Base-by-base conservation (phyloP, 78 protist species). In the slime mould (Dictyostelium discoideum) region DNA sequence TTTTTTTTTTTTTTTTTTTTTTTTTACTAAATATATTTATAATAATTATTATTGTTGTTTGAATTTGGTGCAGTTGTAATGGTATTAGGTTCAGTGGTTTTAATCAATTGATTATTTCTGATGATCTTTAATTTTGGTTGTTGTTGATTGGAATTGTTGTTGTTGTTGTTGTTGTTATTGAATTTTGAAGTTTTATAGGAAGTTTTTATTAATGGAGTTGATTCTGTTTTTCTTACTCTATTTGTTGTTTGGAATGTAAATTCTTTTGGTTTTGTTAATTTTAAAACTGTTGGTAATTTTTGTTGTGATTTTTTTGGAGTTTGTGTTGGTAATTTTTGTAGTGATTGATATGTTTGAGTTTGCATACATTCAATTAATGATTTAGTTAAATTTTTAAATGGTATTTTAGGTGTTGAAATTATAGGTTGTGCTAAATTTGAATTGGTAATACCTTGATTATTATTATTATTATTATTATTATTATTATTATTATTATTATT, bases 361-460 rank as follows among this genome's bases (percentile, higher is more conserved):
- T 72, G 79, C 20, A 72, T 11, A 72, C 79, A 72, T 72, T 72
- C 39, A 72, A 72, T 72, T 72, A 72, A 72, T 29, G 79, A 72
- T 4, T 72, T 72, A 11, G 79, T 32, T 72, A 72, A 29, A 72
- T 18, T 29, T 72, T 72, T 72, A 3, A 32, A 72, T 13, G 79
- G 79, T 32, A 29, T 24, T 72, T 72, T 24, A 11, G 79, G 44
- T 32, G 57, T 46, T 46, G 39, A 29, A 32, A 29, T 13, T 29
- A 11, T 4, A n/a, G 11, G 29, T 65, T 65, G 37, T 7, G 79
- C 22, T 4, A 46, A 72, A 13, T 72, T 29, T 72, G 79, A 32
- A 32, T 22, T 44, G 8, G 4, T 44, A 44, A 7, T 44, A 16
- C 11, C 16, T 11, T 50, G 10, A 16, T 69, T 9, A 10, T 26